Evolutionary conservation across 371 early-diverging fungal genomes (phyloP).

Genomic region (Conidiobolus incongruus): DNA sequence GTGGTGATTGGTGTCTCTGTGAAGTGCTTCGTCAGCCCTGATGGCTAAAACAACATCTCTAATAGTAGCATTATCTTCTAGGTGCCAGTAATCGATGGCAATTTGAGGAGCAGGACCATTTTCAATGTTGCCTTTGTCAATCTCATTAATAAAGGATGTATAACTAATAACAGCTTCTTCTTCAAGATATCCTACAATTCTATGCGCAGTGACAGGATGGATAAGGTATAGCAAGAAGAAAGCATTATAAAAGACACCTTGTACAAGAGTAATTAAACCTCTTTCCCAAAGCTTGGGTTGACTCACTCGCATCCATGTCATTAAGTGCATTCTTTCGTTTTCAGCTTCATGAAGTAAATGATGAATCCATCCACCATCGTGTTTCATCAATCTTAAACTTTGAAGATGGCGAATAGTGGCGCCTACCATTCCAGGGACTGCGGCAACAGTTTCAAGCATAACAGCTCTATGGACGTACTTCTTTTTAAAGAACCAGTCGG

Average conservation of each 20-base stretch:
- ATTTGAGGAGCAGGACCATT: conserved; percentile 47
- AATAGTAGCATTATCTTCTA: conserved; percentile 55
- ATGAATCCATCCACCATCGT: conserved; percentile 75
- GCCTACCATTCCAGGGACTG: conserved; percentile 81
- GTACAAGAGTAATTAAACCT: conserved; percentile 35
- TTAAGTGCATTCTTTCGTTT: conserved; percentile 63
- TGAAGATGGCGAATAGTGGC: conserved; percentile 68
- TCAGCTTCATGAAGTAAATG: conserved; percentile 81
- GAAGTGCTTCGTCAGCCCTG: conserved; percentile 90
- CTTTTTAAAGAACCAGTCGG: conserved; percentile 55
- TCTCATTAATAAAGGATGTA: conserved; percentile 70
- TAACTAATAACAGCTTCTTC: conserved; percentile 92
- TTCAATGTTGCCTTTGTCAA: conserved; percentile 48
- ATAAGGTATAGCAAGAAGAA: conserved; percentile 69
- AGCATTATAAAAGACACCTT: conserved; percentile 79
- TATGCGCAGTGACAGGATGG: conserved; percentile 65
- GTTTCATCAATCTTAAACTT: conserved; percentile 52
- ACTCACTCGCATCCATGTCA: conserved; percentile 66
- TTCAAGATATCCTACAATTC: conserved; percentile 49
- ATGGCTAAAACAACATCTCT: conserved; percentile 86
- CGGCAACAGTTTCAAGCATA: conserved; percentile 15
- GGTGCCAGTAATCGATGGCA: conserved; percentile 81
- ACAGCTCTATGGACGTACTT: conserved; percentile 66
- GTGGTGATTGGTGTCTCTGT: conserved; percentile 85
- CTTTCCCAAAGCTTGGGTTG: conserved; percentile 42